phyloP scores from a whole-genome alignment of 768 basidiomycete species.

The Termitomyces titanicus region DNA sequence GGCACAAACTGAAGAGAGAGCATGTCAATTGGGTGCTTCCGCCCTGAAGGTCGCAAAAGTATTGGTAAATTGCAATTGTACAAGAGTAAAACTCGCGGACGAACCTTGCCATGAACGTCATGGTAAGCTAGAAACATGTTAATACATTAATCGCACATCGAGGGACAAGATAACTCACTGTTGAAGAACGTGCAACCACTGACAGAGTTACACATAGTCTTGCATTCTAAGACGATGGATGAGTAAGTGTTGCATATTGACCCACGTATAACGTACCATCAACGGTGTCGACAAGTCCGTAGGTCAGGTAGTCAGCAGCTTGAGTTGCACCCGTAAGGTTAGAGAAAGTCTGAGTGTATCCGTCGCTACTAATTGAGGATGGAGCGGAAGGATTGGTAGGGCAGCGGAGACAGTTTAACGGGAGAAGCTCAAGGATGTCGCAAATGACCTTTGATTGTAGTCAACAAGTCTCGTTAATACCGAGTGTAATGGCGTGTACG shows the following conservation, averaged over 20 bases:
- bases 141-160: not conserved
- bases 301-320: constrained; percentile 38
- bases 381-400: constrained; percentile 21
- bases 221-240: constrained; percentile 30
- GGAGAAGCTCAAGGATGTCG: constrained; percentile 31
- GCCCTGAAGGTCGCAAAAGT: constrained; percentile 18
- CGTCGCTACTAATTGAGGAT: constrained; percentile 19
- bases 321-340: constrained; percentile 41
- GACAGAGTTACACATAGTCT: constrained; percentile 41
- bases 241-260: not conserved
- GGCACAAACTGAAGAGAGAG: constrained; percentile 37
- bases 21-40: constrained; percentile 43
- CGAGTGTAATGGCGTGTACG: not conserved
- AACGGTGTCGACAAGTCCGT: constrained; percentile 41
- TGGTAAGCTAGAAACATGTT: constrained; percentile 31
- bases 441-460: constrained; percentile 29
- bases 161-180: constrained; percentile 24
- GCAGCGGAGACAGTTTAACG: constrained; percentile 33
- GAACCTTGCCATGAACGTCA: constrained; percentile 43
- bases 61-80: constrained; percentile 3
- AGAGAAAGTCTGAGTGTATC: constrained; percentile 36
- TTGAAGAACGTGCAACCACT: constrained; percentile 39
- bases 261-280: constrained; percentile 24
- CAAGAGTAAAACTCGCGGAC: not conserved
- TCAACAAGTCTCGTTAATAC: not conserved